A percentile compares a stretch with the other conserved stretches of the same genome.
phyloP scores from a whole-genome alignment of 73 alveolate genomes.

The Paramecium biaurelia region DNA sequence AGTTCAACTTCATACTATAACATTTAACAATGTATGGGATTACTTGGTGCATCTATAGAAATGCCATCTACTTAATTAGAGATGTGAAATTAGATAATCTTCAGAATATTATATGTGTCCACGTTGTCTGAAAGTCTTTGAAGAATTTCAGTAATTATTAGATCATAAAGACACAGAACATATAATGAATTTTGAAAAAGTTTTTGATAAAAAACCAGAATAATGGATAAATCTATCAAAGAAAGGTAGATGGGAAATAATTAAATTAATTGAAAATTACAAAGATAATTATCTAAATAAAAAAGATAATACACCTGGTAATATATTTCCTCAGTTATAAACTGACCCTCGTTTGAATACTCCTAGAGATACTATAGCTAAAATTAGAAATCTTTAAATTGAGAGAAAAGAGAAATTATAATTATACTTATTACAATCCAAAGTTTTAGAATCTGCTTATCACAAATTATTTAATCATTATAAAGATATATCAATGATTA shows the following conservation, averaged over 20 bases:
- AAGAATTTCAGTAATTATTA: neutral
- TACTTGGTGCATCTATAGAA: neutral
- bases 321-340: neutral
- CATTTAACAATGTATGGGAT: neutral
- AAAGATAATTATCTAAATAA: neutral
- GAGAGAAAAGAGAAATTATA: neutral
- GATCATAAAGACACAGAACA: neutral
- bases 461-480: neutral
- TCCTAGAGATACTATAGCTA: neutral
- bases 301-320: neutral
- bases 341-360: neutral
- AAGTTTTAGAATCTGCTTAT: neutral
- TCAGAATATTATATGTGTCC: neutral
- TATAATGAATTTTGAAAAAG: neutral
- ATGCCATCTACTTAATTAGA: neutral
- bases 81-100: neutral
- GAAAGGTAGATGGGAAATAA: neutral
- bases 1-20: neutral
- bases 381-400: neutral
- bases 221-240: neutral
- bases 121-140: neutral
- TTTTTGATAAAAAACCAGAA: neutral
- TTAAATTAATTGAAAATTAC: neutral
- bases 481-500: neutral
- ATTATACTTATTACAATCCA: neutral